Conservation (phyloP, 75 land plant genomes). For the Sequoiadendron giganteum region DNA sequence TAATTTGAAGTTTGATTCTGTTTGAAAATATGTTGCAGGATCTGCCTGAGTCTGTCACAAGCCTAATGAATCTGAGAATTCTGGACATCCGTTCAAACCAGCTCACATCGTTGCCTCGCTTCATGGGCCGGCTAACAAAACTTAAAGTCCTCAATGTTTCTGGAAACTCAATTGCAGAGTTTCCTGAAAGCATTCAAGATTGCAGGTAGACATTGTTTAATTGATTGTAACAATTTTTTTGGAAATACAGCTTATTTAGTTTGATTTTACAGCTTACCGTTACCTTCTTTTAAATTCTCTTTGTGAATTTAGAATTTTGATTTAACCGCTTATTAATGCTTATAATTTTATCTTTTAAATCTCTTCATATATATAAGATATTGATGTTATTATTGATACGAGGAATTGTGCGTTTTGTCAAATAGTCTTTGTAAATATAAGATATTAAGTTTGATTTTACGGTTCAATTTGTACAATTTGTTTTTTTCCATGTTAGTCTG, state of each 20-base stretch:
- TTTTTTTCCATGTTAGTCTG: no score
- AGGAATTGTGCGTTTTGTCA: no score
- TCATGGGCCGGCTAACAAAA: constrained; percentile 60
- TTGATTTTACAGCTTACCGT: neutral
- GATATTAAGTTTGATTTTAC: neutral
- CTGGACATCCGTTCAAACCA: constrained; percentile 67
- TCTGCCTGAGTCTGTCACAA: constrained; percentile 56
- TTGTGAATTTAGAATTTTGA: neutral
- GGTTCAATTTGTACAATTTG: no score
- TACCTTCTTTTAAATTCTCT: neutral
- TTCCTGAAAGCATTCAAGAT: constrained; percentile 74
- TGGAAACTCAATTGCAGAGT: constrained; percentile 53
- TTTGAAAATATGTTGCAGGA: constrained; percentile 16
- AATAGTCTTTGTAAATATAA: neutral
- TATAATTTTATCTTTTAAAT: no score
- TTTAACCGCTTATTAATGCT: no score
- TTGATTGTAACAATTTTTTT: neutral
- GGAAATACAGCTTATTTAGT: neutral
- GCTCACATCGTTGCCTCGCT: constrained; percentile 51
- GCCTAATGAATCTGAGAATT: constrained; percentile 50
- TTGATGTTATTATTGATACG: no score
- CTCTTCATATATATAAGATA: no score
- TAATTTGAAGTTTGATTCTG: neutral
- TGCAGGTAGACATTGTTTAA: constrained; percentile 43
- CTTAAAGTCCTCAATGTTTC: constrained; percentile 63